Conservation (phyloP, 306 rosid genomes). For the Phaseolus lunatus region DNA sequence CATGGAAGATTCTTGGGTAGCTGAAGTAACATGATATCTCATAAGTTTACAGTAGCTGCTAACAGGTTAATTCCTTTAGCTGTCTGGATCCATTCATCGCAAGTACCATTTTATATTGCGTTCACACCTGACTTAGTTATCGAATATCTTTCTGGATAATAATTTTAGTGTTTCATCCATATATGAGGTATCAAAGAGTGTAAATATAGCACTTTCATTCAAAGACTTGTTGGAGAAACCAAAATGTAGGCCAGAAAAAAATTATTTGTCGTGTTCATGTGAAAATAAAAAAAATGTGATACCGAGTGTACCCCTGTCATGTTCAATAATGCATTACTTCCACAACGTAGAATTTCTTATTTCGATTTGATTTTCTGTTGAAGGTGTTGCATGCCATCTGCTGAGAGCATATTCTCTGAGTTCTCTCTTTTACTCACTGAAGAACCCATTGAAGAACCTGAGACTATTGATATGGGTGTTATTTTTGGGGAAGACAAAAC, state of each 20-base stretch:
- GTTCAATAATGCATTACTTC: constrained; percentile 5
- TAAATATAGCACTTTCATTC: not conserved
- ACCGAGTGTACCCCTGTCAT: not conserved
- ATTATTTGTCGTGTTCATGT: not conserved
- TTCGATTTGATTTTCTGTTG: constrained; percentile 41
- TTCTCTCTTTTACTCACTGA: constrained; percentile 75
- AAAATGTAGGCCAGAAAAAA: not conserved
- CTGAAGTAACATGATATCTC: constrained; percentile 18
- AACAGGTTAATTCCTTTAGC: constrained; percentile 18
- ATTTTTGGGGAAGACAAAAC: constrained; percentile 60
- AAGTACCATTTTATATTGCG: constrained; percentile 2
- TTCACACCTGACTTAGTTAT: not conserved
- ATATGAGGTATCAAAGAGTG: not conserved
- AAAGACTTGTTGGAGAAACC: constrained; percentile 24
- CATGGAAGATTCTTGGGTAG: constrained; percentile 16
- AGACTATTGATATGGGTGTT: constrained; percentile 66
- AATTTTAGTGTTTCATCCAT: not conserved
- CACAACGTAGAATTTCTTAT: constrained; percentile 30
- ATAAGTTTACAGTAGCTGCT: not conserved
- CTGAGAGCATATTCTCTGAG: constrained; percentile 75
- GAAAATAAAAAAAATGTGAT: not conserved
- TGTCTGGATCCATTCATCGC: constrained; percentile 13
- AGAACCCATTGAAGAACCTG: constrained; percentile 75
- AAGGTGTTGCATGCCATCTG: constrained; percentile 83
- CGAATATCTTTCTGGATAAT: not conserved